Evolutionary conservation across 495 filamentous ascomycete species (phyloP).

Genomic region (Viridothelium virens): DNA sequence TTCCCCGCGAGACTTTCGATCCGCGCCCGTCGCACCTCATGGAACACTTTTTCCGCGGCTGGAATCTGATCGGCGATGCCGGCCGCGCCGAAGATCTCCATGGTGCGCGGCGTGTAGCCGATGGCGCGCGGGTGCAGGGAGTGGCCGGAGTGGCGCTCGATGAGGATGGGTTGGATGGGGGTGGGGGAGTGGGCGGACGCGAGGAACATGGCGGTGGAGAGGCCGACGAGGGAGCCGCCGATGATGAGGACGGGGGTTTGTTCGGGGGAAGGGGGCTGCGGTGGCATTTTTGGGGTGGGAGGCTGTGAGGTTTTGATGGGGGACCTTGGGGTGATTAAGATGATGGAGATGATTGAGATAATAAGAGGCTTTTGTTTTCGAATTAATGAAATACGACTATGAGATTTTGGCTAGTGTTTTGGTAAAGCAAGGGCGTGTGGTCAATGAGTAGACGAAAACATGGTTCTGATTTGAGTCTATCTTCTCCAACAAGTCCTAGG

Average conservation of each 20-base stretch:
- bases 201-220: slow-evolving; percentile 10
- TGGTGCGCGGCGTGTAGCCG: slow-evolving; percentile 11
- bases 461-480: too few species aligned
- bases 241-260: slow-evolving; percentile 15
- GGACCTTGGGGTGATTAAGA: too few species aligned
- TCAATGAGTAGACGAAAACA: too few species aligned
- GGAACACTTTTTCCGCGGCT: slow-evolving; percentile 1
- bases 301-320: too few species aligned
- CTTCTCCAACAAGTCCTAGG: too few species aligned
- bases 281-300: not conserved
- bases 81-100: slow-evolving; percentile 14
- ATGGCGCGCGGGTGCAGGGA: slow-evolving; percentile 14
- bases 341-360: too few species aligned
- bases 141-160: slow-evolving; percentile 11
- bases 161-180: slow-evolving; percentile 6
- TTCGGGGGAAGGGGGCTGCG: not conserved
- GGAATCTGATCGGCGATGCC: slow-evolving; percentile 11
- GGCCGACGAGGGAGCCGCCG: slow-evolving; percentile 15
- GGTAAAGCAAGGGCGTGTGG: too few species aligned
- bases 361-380: too few species aligned
- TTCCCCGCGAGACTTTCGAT: slow-evolving; percentile 12
- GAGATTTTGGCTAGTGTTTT: too few species aligned
- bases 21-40: not conserved
- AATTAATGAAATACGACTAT: too few species aligned
- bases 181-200: not conserved